Evolutionary conservation across 257 asterid genomes (phyloP), one percentile per base, ranked within the genome.

Genomic region (Prunella vulgaris): DNA sequence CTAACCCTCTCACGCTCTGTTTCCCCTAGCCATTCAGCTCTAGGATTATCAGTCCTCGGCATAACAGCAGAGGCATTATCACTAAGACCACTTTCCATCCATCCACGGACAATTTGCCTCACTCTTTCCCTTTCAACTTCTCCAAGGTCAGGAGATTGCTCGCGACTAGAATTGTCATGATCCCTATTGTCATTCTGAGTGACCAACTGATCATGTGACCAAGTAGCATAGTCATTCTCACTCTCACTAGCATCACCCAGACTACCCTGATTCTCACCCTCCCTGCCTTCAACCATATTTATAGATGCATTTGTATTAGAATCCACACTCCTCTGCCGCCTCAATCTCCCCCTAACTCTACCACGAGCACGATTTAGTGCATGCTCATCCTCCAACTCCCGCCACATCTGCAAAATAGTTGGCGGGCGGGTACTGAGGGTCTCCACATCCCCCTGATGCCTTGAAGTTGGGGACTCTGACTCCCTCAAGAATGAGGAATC

Each of bases 1-100:
- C 97, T 88, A 56, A 93, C 99, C 81, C 99, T 83, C 83, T 87
- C 99, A 62, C 97, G 90, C 74, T 93, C 99, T 58, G 88, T 88
- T 80, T 93, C 99, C 58, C 96, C 97, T 20, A 93, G 87, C 97
- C 88, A 88, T 72, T 93, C 96, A 44, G 90, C 90, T 77, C 97
- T 83, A 35, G 90, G 84, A 69, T 87, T 80, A 54, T 84, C 79
- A 73, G 77, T 86, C 78, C 93, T 77, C 79, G 81, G 94, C 73
- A 82, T 62, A 69, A 80, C 86, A 79, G 76, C 85, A 74, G 97
- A 77, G 28, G 95, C 74, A 70, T 72, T 79, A 33, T 84, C 96
- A 64, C 82, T 69, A 38, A 88, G 80, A 69, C 96, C 97, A 82
- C 83, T 93, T 84, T 88, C 98, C 96, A 90, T 85, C 98, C 97